phyloP scores from a whole-genome alignment of 2,329 filamentous ascomycete genomes.

The Alternaria brassicae region DNA sequence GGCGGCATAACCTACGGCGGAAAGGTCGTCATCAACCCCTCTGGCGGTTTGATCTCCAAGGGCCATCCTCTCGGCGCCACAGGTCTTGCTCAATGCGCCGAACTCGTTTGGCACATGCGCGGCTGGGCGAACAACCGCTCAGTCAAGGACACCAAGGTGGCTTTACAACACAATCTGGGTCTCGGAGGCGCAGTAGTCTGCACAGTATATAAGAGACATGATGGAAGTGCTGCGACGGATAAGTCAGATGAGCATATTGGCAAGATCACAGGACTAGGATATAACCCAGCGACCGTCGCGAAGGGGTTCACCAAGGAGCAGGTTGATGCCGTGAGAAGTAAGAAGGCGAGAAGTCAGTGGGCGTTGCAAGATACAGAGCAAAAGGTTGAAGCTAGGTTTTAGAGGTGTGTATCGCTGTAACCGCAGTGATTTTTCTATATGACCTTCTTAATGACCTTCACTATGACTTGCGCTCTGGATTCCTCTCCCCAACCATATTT shows the following conservation, averaged over 20 bases:
- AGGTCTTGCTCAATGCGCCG: slow-evolving; percentile 93
- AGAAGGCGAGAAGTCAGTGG: slow-evolving; percentile 71
- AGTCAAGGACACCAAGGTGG: slow-evolving; percentile 71
- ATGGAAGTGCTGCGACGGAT: slow-evolving; percentile 69
- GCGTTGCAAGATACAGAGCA: slow-evolving; percentile 77
- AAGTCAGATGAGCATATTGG: slow-evolving; percentile 71
- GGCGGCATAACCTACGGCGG: slow-evolving; percentile 94
- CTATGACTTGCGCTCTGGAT: not conserved
- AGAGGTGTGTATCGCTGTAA: slow-evolving; percentile 17
- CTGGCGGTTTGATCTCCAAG: slow-evolving; percentile 93
- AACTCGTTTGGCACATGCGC: slow-evolving; percentile 92
- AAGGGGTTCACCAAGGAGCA: slow-evolving; percentile 86
- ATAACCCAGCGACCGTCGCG: slow-evolving; percentile 90
- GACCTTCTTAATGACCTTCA: not conserved
- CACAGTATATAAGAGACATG: slow-evolving; percentile 84
- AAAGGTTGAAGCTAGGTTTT: slow-evolving; percentile 77
- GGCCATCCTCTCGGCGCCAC: slow-evolving; percentile 93
- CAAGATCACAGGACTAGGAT: slow-evolving; percentile 74
- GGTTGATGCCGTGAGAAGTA: slow-evolving; percentile 71
- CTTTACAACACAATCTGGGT: slow-evolving; percentile 91
- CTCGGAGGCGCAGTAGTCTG: slow-evolving; percentile 90
- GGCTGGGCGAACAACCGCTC: slow-evolving; percentile 94
- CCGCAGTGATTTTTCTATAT: not conserved
- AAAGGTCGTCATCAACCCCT: slow-evolving; percentile 85
- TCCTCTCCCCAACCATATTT: not conserved